These are phyloP conservation scores for Tetramitus jugosus DNA, from an alignment of 208 protist species.

Conservation along the genomic window DNA sequence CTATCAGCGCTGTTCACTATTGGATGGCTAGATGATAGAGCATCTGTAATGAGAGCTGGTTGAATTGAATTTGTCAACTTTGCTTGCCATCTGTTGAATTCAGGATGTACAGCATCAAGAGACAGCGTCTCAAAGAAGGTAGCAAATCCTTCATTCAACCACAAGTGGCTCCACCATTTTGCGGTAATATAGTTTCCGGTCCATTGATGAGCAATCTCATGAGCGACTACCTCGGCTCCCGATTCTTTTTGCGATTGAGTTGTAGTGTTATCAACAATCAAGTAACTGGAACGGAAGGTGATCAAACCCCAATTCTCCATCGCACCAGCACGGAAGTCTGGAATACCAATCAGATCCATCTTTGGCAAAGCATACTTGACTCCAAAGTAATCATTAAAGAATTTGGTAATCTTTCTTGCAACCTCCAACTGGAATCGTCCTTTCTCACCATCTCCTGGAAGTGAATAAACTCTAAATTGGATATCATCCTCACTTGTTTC, in stretches of 20 bases:
- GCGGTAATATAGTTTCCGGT: conserved; percentile 34
- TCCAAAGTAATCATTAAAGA: conserved; percentile 67
- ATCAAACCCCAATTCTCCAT: conserved; percentile 97
- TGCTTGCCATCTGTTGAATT: conserved; percentile 26
- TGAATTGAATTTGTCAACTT: not conserved
- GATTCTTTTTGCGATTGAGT: conserved; percentile 51
- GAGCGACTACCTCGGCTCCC: conserved; percentile 17
- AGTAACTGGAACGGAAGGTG: conserved; percentile 74
- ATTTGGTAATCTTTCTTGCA: conserved; percentile 48
- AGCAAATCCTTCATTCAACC: conserved; percentile 28
- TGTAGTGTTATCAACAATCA: conserved; percentile 52
- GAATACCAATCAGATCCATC: conserved; percentile 85
- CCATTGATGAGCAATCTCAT: conserved; percentile 31
- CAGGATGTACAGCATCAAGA: not conserved
- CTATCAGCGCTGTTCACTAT: conserved; percentile 58
- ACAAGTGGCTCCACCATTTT: conserved; percentile 25
- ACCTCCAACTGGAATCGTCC: conserved; percentile 62
- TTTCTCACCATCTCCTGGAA: conserved; percentile 49
- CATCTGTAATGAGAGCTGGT: not conserved
- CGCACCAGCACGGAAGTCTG: conserved; percentile 74
- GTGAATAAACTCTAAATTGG: conserved; percentile 59
- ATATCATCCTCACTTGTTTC: conserved; percentile 41
- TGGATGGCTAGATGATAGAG: not conserved
- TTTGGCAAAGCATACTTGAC: conserved; percentile 78
- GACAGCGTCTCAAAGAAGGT: conserved; percentile 18